phyloP scores from a whole-genome alignment of 2,329 filamentous ascomycete species.

The Fusarium luffae region DNA sequence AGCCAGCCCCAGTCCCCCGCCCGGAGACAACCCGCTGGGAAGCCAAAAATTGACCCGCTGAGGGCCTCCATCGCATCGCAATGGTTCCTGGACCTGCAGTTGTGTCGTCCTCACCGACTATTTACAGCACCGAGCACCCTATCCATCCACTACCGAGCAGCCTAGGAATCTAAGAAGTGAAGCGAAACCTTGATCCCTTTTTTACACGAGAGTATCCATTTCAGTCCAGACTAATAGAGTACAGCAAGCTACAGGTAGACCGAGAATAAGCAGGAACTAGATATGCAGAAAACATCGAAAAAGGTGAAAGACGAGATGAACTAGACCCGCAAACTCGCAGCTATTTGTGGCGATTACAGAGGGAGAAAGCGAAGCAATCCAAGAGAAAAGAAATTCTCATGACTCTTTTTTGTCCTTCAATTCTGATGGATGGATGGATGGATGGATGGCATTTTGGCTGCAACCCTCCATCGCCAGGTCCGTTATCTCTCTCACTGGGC shows the following conservation, averaged over 20 bases:
- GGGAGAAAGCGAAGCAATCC: background rate
- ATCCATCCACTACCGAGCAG: background rate
- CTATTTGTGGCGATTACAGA: slow-evolving; percentile 12
- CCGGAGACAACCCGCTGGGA: slow-evolving; percentile 18
- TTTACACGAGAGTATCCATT: slow-evolving; percentile 5
- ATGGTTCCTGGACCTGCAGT: slow-evolving; percentile 38
- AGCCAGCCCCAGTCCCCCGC: slow-evolving; percentile 39
- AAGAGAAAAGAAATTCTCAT: background rate
- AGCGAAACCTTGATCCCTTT: slow-evolving; percentile 17
- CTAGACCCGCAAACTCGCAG: slow-evolving; percentile 13
- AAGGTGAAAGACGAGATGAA: slow-evolving; percentile 18
- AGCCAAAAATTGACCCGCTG: background rate
- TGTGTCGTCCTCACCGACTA: slow-evolving; percentile 44
- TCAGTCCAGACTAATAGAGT: slow-evolving; percentile 9
- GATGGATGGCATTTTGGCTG: slow-evolving; percentile 7
- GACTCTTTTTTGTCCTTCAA: background rate
- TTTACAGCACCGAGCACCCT: background rate
- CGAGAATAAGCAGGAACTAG: slow-evolving; percentile 16
- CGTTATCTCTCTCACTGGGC: slow-evolving; percentile 29
- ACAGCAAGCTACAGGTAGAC: slow-evolving; percentile 2
- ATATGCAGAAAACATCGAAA: slow-evolving; percentile 25
- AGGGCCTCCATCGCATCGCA: background rate
- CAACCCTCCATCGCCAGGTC: slow-evolving; percentile 27
- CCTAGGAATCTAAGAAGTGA: slow-evolving; percentile 1
- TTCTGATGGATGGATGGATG: background rate